Evolutionary conservation across 2,329 filamentous ascomycete genomes (phyloP), one percentile per base, ranked within the genome.

Genomic region (Geoglossum cookeanum): DNA sequence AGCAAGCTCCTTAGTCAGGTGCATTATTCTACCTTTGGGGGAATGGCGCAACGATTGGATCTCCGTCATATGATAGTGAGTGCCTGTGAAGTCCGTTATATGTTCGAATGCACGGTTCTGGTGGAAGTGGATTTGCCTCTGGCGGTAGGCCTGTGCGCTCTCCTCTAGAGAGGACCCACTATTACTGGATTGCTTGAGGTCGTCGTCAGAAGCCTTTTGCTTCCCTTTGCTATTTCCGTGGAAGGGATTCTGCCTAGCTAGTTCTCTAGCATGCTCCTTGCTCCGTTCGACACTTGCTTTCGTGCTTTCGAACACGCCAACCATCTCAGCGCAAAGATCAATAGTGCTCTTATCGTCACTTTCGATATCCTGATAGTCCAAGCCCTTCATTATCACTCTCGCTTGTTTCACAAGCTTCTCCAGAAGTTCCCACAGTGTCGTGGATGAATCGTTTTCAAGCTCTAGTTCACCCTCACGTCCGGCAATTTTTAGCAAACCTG

Each of bases 1-100:
- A 1, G 72, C 69, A 7, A 77, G 61, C 58, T 78, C 75, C 3
- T 65, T 69, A 22, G 74, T 68, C 6, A 78, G 62, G 32, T 70
- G 66, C 61, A 72, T 75, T 70, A 78, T 76, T 2, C 76, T 71
- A 37, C 71, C 72, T 3, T 61, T 63, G 1, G 56, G 61, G 1
- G 66, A 58, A 9, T 55, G 56, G 48, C 55, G 32, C 22, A 55
- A 42, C 3, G 71, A 56, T 4, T 78, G 67, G 1, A 60, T 56
- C 3, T 70, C 64, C 60, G 75, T 74, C 0, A 65, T 60, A 17
- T 53, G 49, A 35, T 53, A 53, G 15, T 53, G 49, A 32, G 3
- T 53, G 30, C 6, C 17, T 32, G 49, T 53, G 49, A 53, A 53
- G 30, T 53, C 49, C 5, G 13, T 35, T 4, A 53, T 35, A 53